phyloP scores from a whole-genome alignment of 805 yeast genomes.

The Tetrapisispora namnaoensis region DNA sequence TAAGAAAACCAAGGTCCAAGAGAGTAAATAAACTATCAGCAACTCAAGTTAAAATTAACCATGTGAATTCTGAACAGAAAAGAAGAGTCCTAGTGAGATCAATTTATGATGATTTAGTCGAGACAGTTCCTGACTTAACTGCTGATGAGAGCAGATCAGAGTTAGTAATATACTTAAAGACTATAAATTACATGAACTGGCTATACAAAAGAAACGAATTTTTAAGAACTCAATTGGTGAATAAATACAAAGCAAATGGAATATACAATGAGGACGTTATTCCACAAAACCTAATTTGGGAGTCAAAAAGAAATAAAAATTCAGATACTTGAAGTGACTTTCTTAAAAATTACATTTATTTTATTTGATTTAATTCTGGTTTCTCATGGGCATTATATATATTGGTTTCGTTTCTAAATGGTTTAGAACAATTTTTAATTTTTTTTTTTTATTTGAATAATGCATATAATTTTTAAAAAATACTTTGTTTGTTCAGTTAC shows the following conservation, averaged over 20 bases:
- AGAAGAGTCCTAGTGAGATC: constrained; percentile 77
- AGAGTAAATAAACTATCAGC: constrained; percentile 5
- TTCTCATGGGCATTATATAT: background rate
- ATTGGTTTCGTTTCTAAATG: background rate
- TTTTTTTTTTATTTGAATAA: background rate
- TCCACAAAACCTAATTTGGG: constrained; percentile 3
- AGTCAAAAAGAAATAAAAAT: constrained; percentile 1
- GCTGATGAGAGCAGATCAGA: constrained; percentile 74
- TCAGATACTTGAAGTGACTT: background rate
- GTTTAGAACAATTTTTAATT: background rate
- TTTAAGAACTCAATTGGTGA: constrained; percentile 35
- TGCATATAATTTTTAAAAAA: background rate
- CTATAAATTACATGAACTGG: constrained; percentile 44
- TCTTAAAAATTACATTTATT: background rate
- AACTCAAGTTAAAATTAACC: constrained; percentile 45
- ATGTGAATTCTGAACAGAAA: constrained; percentile 78
- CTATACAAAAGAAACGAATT: constrained; percentile 41
- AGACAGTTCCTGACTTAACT: constrained; percentile 62
- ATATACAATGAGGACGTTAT: background rate
- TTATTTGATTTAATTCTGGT: background rate
- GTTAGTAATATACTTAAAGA: constrained; percentile 57
- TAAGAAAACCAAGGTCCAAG: constrained; percentile 8
- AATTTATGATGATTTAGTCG: constrained; percentile 69
- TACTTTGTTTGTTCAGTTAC: too few species aligned
- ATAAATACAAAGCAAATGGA: constrained; percentile 8